These are phyloP conservation scores for Meira nashicola DNA, from an alignment of 1,284 basidiomycete species.

Conservation along the genomic window DNA sequence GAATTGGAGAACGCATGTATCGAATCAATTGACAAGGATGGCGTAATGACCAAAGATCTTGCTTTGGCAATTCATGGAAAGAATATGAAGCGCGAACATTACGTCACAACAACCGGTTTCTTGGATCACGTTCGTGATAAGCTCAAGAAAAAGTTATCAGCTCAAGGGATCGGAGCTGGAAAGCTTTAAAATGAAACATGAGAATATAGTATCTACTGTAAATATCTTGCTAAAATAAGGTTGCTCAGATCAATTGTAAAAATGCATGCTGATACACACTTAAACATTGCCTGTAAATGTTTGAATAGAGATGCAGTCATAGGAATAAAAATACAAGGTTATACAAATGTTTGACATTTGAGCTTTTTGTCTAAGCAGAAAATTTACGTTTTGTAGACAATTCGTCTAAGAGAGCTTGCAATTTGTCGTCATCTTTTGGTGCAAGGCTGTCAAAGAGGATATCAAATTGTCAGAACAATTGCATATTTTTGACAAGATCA, in stretches of 20 bases:
- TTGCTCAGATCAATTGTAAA: too few species aligned
- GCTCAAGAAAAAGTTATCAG: conserved; percentile 33
- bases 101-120: conserved; percentile 47
- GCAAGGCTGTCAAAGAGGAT: background rate
- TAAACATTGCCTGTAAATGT: background rate
- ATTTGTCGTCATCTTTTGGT: conserved; percentile 9
- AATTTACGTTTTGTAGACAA: conserved; percentile 15
- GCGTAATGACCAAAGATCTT: conserved; percentile 85
- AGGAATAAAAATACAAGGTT: background rate
- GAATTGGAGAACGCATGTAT: conserved; percentile 82
- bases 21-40: conserved; percentile 83
- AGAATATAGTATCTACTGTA: too few species aligned
- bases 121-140: conserved; percentile 44
- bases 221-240: too few species aligned
- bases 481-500: background rate
- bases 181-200: conserved; percentile 25
- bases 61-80: conserved; percentile 92
- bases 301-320: background rate
- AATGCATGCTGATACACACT: background rate
- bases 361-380: conserved; percentile 9
- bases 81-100: conserved; percentile 54
- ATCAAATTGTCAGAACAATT: background rate
- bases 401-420: conserved; percentile 11
- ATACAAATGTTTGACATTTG: background rate
- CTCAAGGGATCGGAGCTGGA: conserved; percentile 35